Evolutionary conservation across 345 rosid species (phyloP).

Genomic region (Populus deltoides): DNA sequence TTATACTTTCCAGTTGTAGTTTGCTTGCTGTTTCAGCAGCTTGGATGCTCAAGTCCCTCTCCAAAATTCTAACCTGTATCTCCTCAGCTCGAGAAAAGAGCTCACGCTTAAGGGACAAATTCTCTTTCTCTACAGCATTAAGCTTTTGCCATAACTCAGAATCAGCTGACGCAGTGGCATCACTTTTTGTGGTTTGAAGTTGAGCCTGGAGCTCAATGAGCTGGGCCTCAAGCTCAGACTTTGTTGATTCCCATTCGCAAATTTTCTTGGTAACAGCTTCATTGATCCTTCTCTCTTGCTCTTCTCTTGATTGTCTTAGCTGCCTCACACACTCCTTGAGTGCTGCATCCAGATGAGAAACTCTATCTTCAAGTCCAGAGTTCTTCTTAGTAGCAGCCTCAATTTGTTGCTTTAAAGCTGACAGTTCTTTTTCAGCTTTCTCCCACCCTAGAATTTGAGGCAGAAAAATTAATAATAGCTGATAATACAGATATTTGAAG

Average conservation of each 20-base stretch:
- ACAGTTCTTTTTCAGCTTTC: constrained; percentile 76
- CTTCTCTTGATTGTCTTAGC: constrained; percentile 78
- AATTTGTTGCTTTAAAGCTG: constrained; percentile 57
- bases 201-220: constrained; percentile 45
- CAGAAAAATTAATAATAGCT: not conserved
- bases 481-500: not conserved
- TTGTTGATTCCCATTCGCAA: constrained; percentile 51
- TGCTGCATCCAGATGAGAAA: constrained; percentile 84
- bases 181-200: constrained; percentile 30
- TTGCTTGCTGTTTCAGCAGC: constrained; percentile 93
- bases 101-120: constrained; percentile 53
- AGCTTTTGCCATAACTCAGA: constrained; percentile 44
- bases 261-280: constrained; percentile 52
- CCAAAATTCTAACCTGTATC: constrained; percentile 68
- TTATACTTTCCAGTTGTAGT: constrained; percentile 78
- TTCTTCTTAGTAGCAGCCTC: constrained; percentile 50
- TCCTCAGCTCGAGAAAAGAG: constrained; percentile 65
- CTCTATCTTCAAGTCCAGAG: constrained; percentile 61
- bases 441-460: constrained; percentile 69
- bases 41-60: constrained; percentile 76
- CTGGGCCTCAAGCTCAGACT: constrained; percentile 49
- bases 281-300: constrained; percentile 59
- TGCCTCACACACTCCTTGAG: constrained; percentile 94
- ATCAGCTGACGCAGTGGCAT: constrained; percentile 20
- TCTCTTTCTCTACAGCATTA: constrained; percentile 58